Evolutionary conservation across 306 rosid genomes (phyloP), one percentile per base, ranked within the genome.

Genomic region (Vigna trinervia): DNA sequence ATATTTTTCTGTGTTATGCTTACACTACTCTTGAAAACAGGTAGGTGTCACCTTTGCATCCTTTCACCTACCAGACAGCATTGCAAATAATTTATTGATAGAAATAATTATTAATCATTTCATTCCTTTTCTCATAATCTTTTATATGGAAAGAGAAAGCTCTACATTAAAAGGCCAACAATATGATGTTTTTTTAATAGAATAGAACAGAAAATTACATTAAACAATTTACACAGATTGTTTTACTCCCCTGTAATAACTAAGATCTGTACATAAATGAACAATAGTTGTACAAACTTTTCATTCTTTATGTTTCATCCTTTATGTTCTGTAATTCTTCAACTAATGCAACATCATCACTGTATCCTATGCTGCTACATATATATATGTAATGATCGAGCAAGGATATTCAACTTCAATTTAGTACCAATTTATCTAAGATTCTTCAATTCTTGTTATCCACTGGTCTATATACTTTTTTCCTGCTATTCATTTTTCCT

Each of bases 401-500:
- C 64, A 12, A 41, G 20, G 3, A 12, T 60, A 46, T 67, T 50
- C 65, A 56, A 47, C 23, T 51, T 67, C 39, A 48, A 14, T 47
- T 5, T 43, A 56, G 17, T 36, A 46, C n/a, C 62, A 60, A 60
- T 36, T 45, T 13, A 12, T 5, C n/a, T 8, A 19, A 47, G 28
- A 36, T 30, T 51, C 88, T 70, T 77, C 80, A 78, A 22, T 80
- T 57, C 67, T 81, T 80, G 39, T 54, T 88, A 58, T 63, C 57
- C 82, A 85, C 88, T 45, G 19, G 87, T 78, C 75, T 80, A 78
- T 84, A 84, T 51, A 36, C 77, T 45, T 61, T 69, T 71, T 83
- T 77, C 59, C 28, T 83, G 36, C 72, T 73, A 56, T 73, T 83
- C 78, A 45, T 60, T 74, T 64, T 87, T 65, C 84, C 87, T 89